These are phyloP conservation scores for Pseudocercospora macadamiae DNA, from an alignment of 2,329 filamentous ascomycete species.

Conservation along the genomic window DNA sequence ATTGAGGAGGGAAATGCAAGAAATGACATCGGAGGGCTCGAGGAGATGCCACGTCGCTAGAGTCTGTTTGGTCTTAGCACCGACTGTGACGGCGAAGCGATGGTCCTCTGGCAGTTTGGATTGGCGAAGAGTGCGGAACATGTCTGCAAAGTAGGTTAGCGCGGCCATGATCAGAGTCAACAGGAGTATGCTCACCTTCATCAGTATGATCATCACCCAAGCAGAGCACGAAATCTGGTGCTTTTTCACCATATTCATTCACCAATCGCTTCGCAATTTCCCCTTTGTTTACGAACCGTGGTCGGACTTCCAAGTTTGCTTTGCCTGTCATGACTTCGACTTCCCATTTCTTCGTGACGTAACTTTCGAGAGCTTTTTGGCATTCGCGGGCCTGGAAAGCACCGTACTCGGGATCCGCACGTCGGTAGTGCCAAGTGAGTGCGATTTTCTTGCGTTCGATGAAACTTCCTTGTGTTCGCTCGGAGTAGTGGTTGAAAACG, in stretches of 20 bases:
- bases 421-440: slow-evolving; percentile 95
- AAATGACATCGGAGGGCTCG: slow-evolving; percentile 84
- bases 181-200: slow-evolving; percentile 66
- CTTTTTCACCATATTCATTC: slow-evolving; percentile 67
- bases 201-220: slow-evolving; percentile 96
- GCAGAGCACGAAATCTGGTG: slow-evolving; percentile 85
- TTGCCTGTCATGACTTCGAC: slow-evolving; percentile 97
- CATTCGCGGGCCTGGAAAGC: slow-evolving; percentile 77
- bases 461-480: slow-evolving; percentile 86
- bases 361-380: slow-evolving; percentile 76
- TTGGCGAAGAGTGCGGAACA: slow-evolving; percentile 77
- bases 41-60: slow-evolving; percentile 87
- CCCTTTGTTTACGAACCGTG: slow-evolving; percentile 96
- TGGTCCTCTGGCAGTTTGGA: slow-evolving; percentile 63
- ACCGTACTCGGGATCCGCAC: slow-evolving; percentile 84
- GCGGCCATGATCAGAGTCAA: slow-evolving; percentile 16
- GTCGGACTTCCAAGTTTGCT: slow-evolving; percentile 95
- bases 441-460: slow-evolving; percentile 94
- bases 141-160: slow-evolving; percentile 52
- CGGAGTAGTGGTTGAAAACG: slow-evolving; percentile 85
- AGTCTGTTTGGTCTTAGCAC: slow-evolving; percentile 88
- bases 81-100: slow-evolving; percentile 89
- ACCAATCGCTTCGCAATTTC: slow-evolving; percentile 88
- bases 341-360: slow-evolving; percentile 77
- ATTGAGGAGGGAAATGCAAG: slow-evolving; percentile 39